phyloP scores from a whole-genome alignment of 371 early-diverging fungal species.

The Rhizopus stolonifer region DNA sequence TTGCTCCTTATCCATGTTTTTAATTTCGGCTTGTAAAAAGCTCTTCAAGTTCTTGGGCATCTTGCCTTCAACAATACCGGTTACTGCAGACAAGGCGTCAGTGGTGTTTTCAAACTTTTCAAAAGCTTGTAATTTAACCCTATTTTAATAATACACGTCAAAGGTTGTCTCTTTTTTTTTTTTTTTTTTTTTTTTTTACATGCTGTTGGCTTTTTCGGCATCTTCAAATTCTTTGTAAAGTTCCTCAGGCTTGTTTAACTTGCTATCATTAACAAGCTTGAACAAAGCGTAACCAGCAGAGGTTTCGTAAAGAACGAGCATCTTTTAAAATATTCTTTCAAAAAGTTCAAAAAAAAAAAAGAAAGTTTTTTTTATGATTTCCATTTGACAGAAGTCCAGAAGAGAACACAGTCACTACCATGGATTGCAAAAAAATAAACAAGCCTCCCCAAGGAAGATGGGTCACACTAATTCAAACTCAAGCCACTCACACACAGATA shows the following conservation, averaged over 20 bases:
- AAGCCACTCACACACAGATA: not conserved
- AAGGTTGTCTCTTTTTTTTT: no score
- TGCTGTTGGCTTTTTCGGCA: slow-evolving; percentile 76
- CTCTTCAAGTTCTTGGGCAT: slow-evolving; percentile 89
- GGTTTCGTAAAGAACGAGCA: slow-evolving; percentile 86
- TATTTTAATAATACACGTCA: no score
- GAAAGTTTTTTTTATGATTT: slow-evolving; percentile 1
- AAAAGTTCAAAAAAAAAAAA: slow-evolving; percentile 12
- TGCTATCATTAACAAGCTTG: slow-evolving; percentile 80
- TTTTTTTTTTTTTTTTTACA: no score
- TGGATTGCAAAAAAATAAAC: not conserved
- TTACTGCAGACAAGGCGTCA: slow-evolving; percentile 92
- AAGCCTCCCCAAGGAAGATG: not conserved
- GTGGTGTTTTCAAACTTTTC: slow-evolving; percentile 96
- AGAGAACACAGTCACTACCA: slow-evolving; percentile 1
- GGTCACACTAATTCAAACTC: slow-evolving; percentile 2
- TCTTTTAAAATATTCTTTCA: slow-evolving; percentile 36
- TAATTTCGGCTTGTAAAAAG: slow-evolving; percentile 83
- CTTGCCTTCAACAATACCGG: slow-evolving; percentile 94
- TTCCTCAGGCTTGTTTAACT: slow-evolving; percentile 73
- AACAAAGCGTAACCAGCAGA: slow-evolving; percentile 90
- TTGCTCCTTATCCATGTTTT: slow-evolving; percentile 87
- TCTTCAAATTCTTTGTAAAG: slow-evolving; percentile 78
- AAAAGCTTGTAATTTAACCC: slow-evolving; percentile 92
- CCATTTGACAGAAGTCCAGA: not conserved